Base-by-base conservation (phyloP, 2,329 filamentous ascomycete species). In the Colletotrichum magnum region DNA sequence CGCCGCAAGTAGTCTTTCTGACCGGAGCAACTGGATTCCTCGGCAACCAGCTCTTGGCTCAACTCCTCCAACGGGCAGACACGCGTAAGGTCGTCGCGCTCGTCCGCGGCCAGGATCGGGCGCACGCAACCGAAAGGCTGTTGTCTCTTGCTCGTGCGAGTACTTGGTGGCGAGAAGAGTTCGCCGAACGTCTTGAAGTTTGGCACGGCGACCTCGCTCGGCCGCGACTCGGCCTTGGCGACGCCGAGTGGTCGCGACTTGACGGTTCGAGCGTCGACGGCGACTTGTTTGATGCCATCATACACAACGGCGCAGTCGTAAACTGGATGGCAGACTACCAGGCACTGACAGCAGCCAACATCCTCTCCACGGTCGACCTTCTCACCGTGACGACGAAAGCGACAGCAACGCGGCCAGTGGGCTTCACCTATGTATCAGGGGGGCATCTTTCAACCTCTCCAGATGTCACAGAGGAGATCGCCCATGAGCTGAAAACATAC, bases 91-190 rank as follows among this genome's bases (percentile, higher is more conserved):
- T 70, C 21, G 13, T 72, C 16, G 53, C 59, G 3, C 32, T 71
- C 5, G 68, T 72, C 2, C 61, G 73, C 39, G 72, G 70, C 3
- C 57, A 63, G 9, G 59, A 64, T 21, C 9, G 32, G 12, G 12
- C n/a, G 2, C 57, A 70, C 2, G 72, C 70, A 7, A 63, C 65
- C 2, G 57, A 71, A 15, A 68, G 73, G 12, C 45, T 74, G n/a
- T 56, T 57, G 7, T 45, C 69, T 2, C 48, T 67, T 3, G 72
- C 67, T 2, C 26, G 57, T 6, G 64, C 62, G 9, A 70, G 69
- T 10, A 64, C 47, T 15, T 74, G 73, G 73, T 74, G 72, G 73
- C 18, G 56, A 6, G 71, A 70, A 28, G 52, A 21, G 3, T 64
- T 57, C 2, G 26, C 43, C 21, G 0, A 16, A 6, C 63, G 64